These are phyloP conservation scores for Saccharomycopsis hybrid DNA, from an alignment of 1,139 yeast genomes.

Conservation along the genomic window DNA sequence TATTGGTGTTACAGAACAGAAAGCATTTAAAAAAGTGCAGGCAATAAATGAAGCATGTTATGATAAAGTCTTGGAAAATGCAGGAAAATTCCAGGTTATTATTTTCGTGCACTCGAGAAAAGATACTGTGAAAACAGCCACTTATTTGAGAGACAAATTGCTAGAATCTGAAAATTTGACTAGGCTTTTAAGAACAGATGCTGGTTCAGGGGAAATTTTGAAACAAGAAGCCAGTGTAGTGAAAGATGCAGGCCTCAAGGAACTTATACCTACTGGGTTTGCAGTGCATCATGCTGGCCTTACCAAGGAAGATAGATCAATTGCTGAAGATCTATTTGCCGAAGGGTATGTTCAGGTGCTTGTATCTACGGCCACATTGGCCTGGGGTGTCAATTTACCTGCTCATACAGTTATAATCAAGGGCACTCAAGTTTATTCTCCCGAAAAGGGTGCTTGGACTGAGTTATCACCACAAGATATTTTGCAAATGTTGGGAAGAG, in stretches of 20 bases:
- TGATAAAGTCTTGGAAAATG: conserved; percentile 69
- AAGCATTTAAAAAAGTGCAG: conserved; percentile 66
- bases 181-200: conserved; percentile 42
- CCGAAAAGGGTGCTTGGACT: conserved; percentile 83
- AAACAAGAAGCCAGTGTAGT: conserved; percentile 55
- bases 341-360: conserved; percentile 87
- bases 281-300: conserved; percentile 97
- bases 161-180: conserved; percentile 47
- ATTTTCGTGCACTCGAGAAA: conserved; percentile 92
- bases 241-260: conserved; percentile 49
- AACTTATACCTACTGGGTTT: conserved; percentile 63
- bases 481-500: conserved; percentile 93
- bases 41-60: conserved; percentile 92
- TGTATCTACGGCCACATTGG: conserved; percentile 95
- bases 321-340: conserved; percentile 82
- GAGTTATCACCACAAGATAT: conserved; percentile 92
- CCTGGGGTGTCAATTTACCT: conserved; percentile 99
- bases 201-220: conserved; percentile 59
- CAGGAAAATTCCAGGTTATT: conserved; percentile 67
- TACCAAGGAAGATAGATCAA: conserved; percentile 61
- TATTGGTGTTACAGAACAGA: conserved; percentile 81
- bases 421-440: conserved; percentile 92
- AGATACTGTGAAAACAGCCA: conserved; percentile 83
- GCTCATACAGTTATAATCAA: conserved; percentile 96
- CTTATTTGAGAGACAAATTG: conserved; percentile 59